Base-by-base conservation (phyloP, 495 filamentous ascomycete species). In the Penicillium manginii region DNA sequence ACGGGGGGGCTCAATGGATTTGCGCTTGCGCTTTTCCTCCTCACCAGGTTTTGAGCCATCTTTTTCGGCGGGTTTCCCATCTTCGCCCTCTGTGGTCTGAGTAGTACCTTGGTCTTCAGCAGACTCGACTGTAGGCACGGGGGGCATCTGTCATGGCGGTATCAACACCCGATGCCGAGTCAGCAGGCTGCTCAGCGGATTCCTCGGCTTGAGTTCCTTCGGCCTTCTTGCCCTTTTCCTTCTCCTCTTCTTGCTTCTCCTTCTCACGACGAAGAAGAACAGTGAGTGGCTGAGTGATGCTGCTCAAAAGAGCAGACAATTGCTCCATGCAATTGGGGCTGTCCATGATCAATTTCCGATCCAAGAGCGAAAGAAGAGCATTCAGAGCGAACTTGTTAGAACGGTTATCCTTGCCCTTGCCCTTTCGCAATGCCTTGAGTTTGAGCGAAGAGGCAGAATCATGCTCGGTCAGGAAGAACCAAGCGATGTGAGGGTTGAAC, bases 381-480 rank as follows among this genome's bases (percentile, higher is more conserved):
- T 98, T 99, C 64, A 99, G 79, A 17, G 94, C 91, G 67, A 88
- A 99, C 71, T 89, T 96, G 62, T 86, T 88, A 1, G 90, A 91
- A 70, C 88, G 93, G 64, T 74, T 83, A 50, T 89, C 88, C 71
- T 93, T 94, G 64, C 85, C 88, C 71, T 98, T 98, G 57, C 90
- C 89, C 76, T 93, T 94, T 50, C 89, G 88, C 64, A 87, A 86
- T 15, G 84, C 70, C 67, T 86, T 91, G 37, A 87, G 78, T 74
- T 96, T 97, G 50, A 93, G 79, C 12, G 84, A 80, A 32, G 83
- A 83, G 26, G 81, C 79, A 18, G 83, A 85, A 56, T 99, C 96
- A 68, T 98, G 96, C 74, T 98, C 94, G 6, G 91, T 96, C 45
- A 99, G 73, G 84, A 99, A 98, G 73, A 97, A 93, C 47, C 87